phyloP scores from a whole-genome alignment of 805 yeast genomes.

The Saturnispora bothae region DNA sequence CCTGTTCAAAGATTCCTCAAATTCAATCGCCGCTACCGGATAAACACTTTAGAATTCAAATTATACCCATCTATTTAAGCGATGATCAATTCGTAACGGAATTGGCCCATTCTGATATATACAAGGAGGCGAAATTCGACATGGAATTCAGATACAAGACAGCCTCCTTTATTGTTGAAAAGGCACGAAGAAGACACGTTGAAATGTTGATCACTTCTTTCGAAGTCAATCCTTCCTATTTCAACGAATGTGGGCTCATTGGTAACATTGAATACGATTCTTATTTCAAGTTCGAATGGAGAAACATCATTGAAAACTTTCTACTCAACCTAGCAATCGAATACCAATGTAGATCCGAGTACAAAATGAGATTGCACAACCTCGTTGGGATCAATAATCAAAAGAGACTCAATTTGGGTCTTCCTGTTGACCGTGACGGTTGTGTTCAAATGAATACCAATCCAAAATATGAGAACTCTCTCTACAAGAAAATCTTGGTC shows the following conservation, averaged over 20 bases:
- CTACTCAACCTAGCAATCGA: slow-evolving; percentile 55
- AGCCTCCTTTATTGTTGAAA: slow-evolving; percentile 50
- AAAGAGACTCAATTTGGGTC: slow-evolving; percentile 8
- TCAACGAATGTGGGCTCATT: slow-evolving; percentile 14
- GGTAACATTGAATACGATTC: slow-evolving; percentile 17
- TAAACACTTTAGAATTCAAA: slow-evolving; percentile 35
- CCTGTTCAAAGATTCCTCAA: slow-evolving; percentile 32
- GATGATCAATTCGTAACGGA: slow-evolving; percentile 39
- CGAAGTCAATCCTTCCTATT: slow-evolving; percentile 15
- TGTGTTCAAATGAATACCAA: slow-evolving; percentile 6
- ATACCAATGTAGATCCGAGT: slow-evolving; percentile 60
- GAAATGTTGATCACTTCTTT: slow-evolving; percentile 19
- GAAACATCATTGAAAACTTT: slow-evolving; percentile 64
- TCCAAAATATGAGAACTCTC: slow-evolving; percentile 1
- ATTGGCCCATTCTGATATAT: slow-evolving; percentile 51
- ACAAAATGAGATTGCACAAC: slow-evolving; percentile 40
- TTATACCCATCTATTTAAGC: slow-evolving; percentile 42
- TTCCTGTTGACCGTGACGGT: neutral
- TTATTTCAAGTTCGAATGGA: slow-evolving; percentile 43
- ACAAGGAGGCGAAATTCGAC: slow-evolving; percentile 52
- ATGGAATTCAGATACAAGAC: slow-evolving; percentile 43
- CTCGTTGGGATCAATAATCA: slow-evolving; percentile 30
- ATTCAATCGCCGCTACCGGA: slow-evolving; percentile 25
- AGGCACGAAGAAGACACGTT: slow-evolving; percentile 42
- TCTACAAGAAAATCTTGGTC: slow-evolving; percentile 21